phyloP scores from a whole-genome alignment of 1,284 basidiomycete genomes.

The Cutaneotrichosporon mucoides region DNA sequence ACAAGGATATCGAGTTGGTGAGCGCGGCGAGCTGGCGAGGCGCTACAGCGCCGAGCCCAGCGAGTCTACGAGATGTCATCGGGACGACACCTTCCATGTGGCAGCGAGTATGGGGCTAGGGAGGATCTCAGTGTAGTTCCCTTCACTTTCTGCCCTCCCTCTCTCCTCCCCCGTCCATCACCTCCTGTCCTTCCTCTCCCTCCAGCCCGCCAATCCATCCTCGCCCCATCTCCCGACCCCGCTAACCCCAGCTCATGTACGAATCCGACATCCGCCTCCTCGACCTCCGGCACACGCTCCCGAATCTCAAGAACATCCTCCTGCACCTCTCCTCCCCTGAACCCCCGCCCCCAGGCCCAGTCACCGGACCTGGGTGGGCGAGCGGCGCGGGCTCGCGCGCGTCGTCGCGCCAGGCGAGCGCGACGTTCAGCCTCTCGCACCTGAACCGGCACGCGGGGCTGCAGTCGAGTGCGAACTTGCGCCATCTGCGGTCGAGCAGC shows the following conservation, averaged over 20 bases:
- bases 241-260: constrained; percentile 68
- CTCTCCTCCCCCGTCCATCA: no score
- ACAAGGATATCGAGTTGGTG: constrained; percentile 96
- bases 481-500: no score
- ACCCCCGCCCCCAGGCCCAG: constrained; percentile 22
- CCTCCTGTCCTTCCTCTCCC: no score
- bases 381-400: constrained; percentile 15
- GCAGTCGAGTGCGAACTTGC: constrained; percentile 3
- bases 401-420: not conserved
- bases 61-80: no score
- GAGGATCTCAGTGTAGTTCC: no score
- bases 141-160: no score
- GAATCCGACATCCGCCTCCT: constrained; percentile 78
- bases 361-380: constrained; percentile 17
- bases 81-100: no score
- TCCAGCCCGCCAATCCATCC: no score
- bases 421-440: no score
- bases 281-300: constrained; percentile 92
- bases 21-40: no score
- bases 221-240: not conserved
- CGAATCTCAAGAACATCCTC: constrained; percentile 90
- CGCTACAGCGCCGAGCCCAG: no score
- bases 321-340: constrained; percentile 61
- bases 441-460: not conserved
- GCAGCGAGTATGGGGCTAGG: no score